phyloP scores from a whole-genome alignment of 805 yeast species.

The Yamadazyma phyllophila region DNA sequence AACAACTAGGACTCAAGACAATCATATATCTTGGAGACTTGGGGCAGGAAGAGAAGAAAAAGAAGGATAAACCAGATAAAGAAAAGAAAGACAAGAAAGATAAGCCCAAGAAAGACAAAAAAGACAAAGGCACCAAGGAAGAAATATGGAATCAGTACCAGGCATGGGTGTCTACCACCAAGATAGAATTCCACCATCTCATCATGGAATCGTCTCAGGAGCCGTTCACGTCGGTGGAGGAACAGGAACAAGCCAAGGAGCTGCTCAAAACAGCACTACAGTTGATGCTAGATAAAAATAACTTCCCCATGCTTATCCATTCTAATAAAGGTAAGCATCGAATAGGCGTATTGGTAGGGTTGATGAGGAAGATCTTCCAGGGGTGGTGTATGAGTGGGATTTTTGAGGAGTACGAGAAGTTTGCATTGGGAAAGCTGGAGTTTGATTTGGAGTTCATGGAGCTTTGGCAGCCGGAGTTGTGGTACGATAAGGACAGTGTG shows the following conservation, averaged over 20 bases:
- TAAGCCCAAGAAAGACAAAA: conserved; percentile 47
- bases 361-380: conserved; percentile 79
- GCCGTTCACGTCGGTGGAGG: conserved; percentile 60
- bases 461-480: conserved; percentile 64
- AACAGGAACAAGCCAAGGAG: conserved; percentile 33
- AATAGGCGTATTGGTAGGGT: conserved; percentile 90
- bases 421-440: conserved; percentile 92
- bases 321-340: conserved; percentile 98
- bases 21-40: conserved; percentile 79
- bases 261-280: conserved; percentile 57
- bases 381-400: conserved; percentile 94
- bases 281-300: conserved; percentile 57
- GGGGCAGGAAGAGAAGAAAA: conserved; percentile 24
- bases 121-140: conserved; percentile 42
- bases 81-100: conserved; percentile 37
- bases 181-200: conserved; percentile 56
- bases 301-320: conserved; percentile 86
- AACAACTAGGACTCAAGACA: conserved; percentile 67
- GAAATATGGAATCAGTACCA: conserved; percentile 54
- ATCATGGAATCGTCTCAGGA: conserved; percentile 73
- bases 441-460: conserved; percentile 90
- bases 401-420: conserved; percentile 89
- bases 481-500: conserved; percentile 41
- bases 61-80: no score
- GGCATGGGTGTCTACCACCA: conserved; percentile 59